Evolutionary conservation across 2,329 filamentous ascomycete genomes (phyloP).

Genomic region (Phaeosphaeria sp.): DNA sequence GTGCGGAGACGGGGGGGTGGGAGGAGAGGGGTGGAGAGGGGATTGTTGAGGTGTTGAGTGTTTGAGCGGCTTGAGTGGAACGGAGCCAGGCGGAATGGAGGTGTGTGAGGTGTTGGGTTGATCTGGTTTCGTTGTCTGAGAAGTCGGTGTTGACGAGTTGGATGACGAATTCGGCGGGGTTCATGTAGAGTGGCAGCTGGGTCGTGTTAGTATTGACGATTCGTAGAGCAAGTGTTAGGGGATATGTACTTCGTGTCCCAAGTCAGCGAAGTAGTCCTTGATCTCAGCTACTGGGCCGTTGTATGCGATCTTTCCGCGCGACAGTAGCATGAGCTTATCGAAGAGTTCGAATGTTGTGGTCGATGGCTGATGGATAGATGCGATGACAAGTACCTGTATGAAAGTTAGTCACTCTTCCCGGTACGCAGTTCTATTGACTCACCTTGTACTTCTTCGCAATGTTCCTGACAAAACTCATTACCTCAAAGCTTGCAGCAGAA

Average conservation of each 20-base stretch:
- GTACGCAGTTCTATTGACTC: conserved; percentile 23
- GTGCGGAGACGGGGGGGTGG: conserved; percentile 6
- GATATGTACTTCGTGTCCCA: conserved; percentile 56
- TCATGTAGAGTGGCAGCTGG: conserved; percentile 71
- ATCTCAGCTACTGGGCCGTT: conserved; percentile 69
- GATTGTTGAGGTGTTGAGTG: not conserved
- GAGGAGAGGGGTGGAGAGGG: not conserved
- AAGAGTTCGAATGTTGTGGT: conserved; percentile 81
- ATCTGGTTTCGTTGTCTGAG: conserved; percentile 44
- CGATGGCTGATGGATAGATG: conserved; percentile 86
- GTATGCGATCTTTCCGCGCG: conserved; percentile 73
- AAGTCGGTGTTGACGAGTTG: conserved; percentile 84
- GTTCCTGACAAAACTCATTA: conserved; percentile 74
- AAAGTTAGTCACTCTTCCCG: conserved; percentile 8
- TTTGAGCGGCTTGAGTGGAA: conserved; percentile 54
- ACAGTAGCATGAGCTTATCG: conserved; percentile 78
- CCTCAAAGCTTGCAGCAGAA: conserved; percentile 76
- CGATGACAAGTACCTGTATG: conserved; percentile 73
- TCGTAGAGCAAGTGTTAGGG: not conserved
- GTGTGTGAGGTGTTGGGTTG: conserved; percentile 57
- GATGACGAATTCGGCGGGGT: conserved; percentile 81
- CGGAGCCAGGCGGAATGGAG: conserved; percentile 65
- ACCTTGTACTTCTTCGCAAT: conserved; percentile 73
- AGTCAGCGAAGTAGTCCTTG: conserved; percentile 67
- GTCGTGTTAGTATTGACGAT: not conserved